Evolutionary conservation across 768 basidiomycete species (phyloP).

Genomic region (Piloderma croceum): DNA sequence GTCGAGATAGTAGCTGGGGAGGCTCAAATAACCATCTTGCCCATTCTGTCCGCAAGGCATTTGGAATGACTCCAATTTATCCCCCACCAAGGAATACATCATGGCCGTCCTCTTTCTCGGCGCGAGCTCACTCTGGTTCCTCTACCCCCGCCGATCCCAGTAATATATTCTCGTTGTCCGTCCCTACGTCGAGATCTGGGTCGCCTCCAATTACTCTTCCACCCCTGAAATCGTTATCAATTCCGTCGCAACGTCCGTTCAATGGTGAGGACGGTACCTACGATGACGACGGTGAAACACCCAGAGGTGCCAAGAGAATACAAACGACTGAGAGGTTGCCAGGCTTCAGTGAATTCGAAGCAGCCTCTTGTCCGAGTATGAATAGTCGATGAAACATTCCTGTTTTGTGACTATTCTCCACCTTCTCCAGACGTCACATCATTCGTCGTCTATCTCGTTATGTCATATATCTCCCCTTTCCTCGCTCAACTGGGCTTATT

Average conservation of each 20-base stretch:
- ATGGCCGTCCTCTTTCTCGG: slow-evolving; percentile 30
- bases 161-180: slow-evolving; percentile 12
- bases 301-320: slow-evolving; percentile 13
- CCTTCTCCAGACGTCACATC: too few species aligned
- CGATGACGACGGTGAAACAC: slow-evolving; percentile 18
- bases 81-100: slow-evolving; percentile 31
- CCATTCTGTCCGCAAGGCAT: slow-evolving; percentile 80
- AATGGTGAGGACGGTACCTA: slow-evolving; percentile 15
- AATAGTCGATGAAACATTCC: too few species aligned
- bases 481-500: too few species aligned
- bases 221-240: slow-evolving; percentile 46
- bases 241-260: slow-evolving; percentile 3
- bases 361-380: slow-evolving; percentile 42
- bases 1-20: slow-evolving; percentile 13
- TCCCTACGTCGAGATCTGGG: slow-evolving; percentile 56
- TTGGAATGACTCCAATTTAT: slow-evolving; percentile 84
- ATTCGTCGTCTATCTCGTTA: too few species aligned
- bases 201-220: slow-evolving; percentile 71
- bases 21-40: slow-evolving; percentile 66
- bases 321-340: slow-evolving; percentile 34
- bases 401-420: too few species aligned
- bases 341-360: slow-evolving; percentile 59
- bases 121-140: slow-evolving; percentile 22
- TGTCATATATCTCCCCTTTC: too few species aligned
- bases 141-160: slow-evolving; percentile 9